Base-by-base conservation (phyloP, 768 basidiomycete species). In the Trametes meyenii region DNA sequence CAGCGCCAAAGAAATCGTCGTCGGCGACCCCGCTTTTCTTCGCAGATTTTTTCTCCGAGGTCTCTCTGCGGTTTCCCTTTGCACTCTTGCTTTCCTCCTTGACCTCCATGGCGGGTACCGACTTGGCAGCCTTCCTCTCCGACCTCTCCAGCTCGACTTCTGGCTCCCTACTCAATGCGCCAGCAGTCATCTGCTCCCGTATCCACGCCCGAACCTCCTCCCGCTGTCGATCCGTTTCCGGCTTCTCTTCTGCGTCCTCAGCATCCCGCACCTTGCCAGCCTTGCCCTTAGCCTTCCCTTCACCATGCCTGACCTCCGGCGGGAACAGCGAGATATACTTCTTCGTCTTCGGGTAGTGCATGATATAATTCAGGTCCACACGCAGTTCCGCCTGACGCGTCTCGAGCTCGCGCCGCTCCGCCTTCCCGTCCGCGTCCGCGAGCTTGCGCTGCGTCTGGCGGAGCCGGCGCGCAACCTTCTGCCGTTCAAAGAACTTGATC, bases 291-390 rank as follows among this genome's bases (percentile, higher is more conserved):
- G 66, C 67, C 10, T 63, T 23, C 39, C 57, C 50, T 43, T 54
- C 66, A 53, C 61, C 39, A 33, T 78, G 73, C 49, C 85, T 79
- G 8, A 79, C 74, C 68, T 86, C 85, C 0, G 89, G 84, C 5
- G 95, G 93, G 72, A 94, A 96, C 26, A 98, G 81, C 1, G 94
- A 92, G 33, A 97, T 85, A 71, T 98, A 97, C 77, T 93, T 96
- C 70, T 87, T 84, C 12, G 82, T 78, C 73, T 90, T 94, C 5
- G 92, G 92, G 72, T 89, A 94, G 72, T 93, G 85, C 92, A 94
- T 71, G 51, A 96, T 85, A 71, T 98, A 98, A 72, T 96, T 95
- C 46, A 97, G 78, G 71, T 96, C 94, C 14, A 96, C 82, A n/a
- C 96, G 82, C 16, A 92, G 77, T 58, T 86, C 81, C 10, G 76